Evolutionary conservation across 345 rosid species (phyloP), one percentile per base, ranked within the genome.

Genomic region (Erodium maritimum): DNA sequence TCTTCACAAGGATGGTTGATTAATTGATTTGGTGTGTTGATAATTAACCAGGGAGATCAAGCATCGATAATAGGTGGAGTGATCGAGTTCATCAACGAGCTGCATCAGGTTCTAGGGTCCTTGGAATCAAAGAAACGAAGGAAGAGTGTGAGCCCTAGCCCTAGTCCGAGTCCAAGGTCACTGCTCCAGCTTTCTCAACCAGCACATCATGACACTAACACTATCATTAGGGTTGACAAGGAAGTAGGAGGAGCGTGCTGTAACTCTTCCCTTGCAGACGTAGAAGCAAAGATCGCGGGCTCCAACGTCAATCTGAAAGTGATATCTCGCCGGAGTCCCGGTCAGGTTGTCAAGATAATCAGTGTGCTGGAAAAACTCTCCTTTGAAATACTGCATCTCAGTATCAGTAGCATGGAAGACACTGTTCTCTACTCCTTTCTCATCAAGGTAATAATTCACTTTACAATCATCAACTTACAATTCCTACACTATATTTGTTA

Each of bases 1-100:
- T n/a, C n/a, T n/a, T n/a, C n/a, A n/a, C n/a, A n/a, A n/a, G n/a
- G n/a, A n/a, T n/a, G n/a, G n/a, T n/a, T n/a, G n/a, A n/a, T n/a
- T n/a, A n/a, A n/a, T n/a, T n/a, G n/a, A n/a, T n/a, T n/a, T n/a
- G n/a, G n/a, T n/a, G n/a, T n/a, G n/a, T n/a, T n/a, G n/a, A n/a
- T n/a, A n/a, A n/a, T n/a, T n/a, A n/a, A n/a, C n/a, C n/a, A 91
- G 98, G 90, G 96, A 62, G 97, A 91, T 58, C 97, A 91, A 81
- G 98, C 98, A 63, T 91, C 98, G 12, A 77, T 91, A 51, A 86
- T 91, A 23, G 98, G 88, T 17, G 98, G 98, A 17, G 98, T 73
- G 42, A 80, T 91, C 56, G 95, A 91, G 57, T 91, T 91, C 64
- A 84, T 91, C 70, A 84, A 88, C 73, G 98, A 91, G 69, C 55